These are phyloP conservation scores for Phialemoniopsis sp. DNA, from an alignment of 2,329 filamentous ascomycete species.

Conservation along the genomic window DNA sequence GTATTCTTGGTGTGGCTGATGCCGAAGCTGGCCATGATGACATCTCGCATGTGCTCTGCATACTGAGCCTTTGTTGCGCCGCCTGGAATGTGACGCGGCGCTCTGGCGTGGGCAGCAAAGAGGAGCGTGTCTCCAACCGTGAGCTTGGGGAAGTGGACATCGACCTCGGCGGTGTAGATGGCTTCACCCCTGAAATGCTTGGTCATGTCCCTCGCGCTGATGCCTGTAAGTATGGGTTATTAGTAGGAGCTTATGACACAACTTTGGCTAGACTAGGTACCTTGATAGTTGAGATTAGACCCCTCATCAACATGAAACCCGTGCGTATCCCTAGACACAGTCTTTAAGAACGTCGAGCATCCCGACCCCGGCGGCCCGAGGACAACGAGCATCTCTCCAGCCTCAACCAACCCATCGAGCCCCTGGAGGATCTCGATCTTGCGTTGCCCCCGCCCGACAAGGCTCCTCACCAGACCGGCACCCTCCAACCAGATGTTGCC, in stretches of 20 bases:
- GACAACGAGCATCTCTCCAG: constrained; percentile 65
- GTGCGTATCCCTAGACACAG: constrained; percentile 58
- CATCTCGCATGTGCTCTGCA: constrained; percentile 48
- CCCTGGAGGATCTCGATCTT: too few species aligned
- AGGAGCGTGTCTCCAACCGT: constrained; percentile 55
- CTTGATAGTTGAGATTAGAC: constrained; percentile 62
- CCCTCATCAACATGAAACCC: constrained; percentile 56
- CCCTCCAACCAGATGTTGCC: constrained; percentile 24
- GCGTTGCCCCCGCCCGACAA: constrained; percentile 34
- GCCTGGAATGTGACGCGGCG: constrained; percentile 40
- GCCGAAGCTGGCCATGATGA: constrained; percentile 62
- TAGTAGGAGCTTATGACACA: too few species aligned
- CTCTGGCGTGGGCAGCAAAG: constrained; percentile 51
- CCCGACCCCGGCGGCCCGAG: constrained; percentile 63
- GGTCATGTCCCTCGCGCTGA: constrained; percentile 53
- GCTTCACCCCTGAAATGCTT: constrained; percentile 57
- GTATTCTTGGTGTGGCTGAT: constrained; percentile 65
- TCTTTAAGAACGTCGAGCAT: constrained; percentile 61
- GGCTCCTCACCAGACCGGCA: constrained; percentile 11
- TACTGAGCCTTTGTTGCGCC: too few species aligned
- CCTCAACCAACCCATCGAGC: too few species aligned
- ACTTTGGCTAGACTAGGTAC: too few species aligned
- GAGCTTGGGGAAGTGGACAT: constrained; percentile 55
- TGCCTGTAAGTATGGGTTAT: too few species aligned
- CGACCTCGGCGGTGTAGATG: constrained; percentile 62